Percentiles rank a stretch among this genome's conserved stretches.
Conservation (phyloP, 768 basidiomycete genomes). For the Leccinum imitatum region DNA sequence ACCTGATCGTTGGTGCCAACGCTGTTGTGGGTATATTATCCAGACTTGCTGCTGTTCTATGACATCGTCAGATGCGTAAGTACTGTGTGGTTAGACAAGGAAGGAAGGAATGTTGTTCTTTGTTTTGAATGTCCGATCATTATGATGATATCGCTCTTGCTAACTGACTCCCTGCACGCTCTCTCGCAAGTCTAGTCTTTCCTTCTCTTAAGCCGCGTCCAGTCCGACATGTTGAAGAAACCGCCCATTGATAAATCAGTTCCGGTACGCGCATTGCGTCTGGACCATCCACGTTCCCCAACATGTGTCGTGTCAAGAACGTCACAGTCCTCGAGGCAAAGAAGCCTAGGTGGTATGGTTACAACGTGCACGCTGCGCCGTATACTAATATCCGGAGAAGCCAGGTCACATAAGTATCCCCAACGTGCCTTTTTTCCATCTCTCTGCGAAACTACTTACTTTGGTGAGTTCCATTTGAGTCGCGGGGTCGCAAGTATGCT, state of each 20-base stretch:
- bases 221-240: too few species aligned
- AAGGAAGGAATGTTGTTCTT: background rate
- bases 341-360: background rate
- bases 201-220: too few species aligned
- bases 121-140: background rate
- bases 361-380: background rate
- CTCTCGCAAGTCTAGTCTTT: too few species aligned
- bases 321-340: background rate
- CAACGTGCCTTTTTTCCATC: background rate
- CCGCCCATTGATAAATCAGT: too few species aligned
- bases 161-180: too few species aligned
- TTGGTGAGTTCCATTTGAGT: constrained; percentile 13
- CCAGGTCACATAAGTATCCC: background rate
- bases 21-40: background rate
- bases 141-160: too few species aligned
- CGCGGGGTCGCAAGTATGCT: constrained; percentile 4
- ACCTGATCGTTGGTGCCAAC: background rate
- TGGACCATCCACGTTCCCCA: background rate
- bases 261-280: background rate
- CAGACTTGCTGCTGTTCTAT: background rate
- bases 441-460: background rate
- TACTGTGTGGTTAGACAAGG: too few species aligned
- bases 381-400: background rate
- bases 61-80: background rate
- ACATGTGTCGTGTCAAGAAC: background rate